Percentiles rank a stretch among this genome's conserved stretches.
Conservation (phyloP, 2,329 filamentous ascomycete genomes). For the Phoma sp. region DNA sequence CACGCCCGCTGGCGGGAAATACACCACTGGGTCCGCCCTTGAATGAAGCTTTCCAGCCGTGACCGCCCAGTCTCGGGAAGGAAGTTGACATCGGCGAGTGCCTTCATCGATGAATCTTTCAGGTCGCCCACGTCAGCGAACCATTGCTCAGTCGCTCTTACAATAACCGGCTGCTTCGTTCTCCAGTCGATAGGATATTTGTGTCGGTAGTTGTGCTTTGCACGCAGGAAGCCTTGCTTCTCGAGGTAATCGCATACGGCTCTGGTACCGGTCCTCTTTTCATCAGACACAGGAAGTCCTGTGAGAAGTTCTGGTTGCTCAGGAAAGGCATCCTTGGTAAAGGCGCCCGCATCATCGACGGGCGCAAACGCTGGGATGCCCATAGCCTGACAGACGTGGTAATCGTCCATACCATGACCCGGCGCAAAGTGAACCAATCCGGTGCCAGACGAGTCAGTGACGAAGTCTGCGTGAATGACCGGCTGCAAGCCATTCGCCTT, state of each 20-base stretch:
- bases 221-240: slow-evolving; percentile 62
- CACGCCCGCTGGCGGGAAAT: slow-evolving; percentile 95
- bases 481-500: slow-evolving; percentile 66
- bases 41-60: slow-evolving; percentile 83
- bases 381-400: slow-evolving; percentile 75
- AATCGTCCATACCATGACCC: slow-evolving; percentile 96
- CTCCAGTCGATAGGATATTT: slow-evolving; percentile 99
- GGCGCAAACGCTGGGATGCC: slow-evolving; percentile 79
- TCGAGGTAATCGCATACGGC: slow-evolving; percentile 73
- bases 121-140: slow-evolving; percentile 90
- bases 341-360: slow-evolving; percentile 79
- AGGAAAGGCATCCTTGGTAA: slow-evolving; percentile 80
- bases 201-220: slow-evolving; percentile 75
- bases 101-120: slow-evolving; percentile 72
- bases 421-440: slow-evolving; percentile 95
- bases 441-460: slow-evolving; percentile 87
- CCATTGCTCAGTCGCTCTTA: slow-evolving; percentile 95
- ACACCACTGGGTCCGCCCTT: slow-evolving; percentile 92
- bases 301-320: slow-evolving; percentile 69
- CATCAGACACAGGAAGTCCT: slow-evolving; percentile 73
- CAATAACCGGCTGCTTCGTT: slow-evolving; percentile 89
- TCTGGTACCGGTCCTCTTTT: slow-evolving; percentile 60
- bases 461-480: slow-evolving; percentile 85
- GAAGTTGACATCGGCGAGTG: slow-evolving; percentile 76
- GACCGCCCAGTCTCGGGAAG: slow-evolving; percentile 75